Percentiles rank a stretch among this genome's conserved stretches.
Evolutionary conservation across 495 filamentous ascomycete genomes (phyloP).

Genomic region (Massariosphaeria phaeospora): DNA sequence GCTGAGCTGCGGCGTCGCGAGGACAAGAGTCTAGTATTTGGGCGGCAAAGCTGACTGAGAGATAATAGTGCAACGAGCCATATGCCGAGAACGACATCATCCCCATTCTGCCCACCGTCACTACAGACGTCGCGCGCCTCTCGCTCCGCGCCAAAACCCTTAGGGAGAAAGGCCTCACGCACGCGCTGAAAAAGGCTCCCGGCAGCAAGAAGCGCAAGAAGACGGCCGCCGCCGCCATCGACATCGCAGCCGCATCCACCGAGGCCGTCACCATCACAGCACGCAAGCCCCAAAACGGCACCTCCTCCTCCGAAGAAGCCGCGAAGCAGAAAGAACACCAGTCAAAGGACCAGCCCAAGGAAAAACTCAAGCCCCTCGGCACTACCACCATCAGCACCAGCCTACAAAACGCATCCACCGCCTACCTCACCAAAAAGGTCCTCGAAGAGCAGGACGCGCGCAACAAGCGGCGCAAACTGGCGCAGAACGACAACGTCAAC

Average conservation of each 20-base stretch:
- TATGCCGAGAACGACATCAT: slow-evolving; percentile 78
- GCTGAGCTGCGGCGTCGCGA: no score
- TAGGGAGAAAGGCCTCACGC: slow-evolving; percentile 66
- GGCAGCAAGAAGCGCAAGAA: slow-evolving; percentile 69
- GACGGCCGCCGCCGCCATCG: slow-evolving; percentile 40
- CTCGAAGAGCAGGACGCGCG: slow-evolving; percentile 76
- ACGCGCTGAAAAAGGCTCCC: slow-evolving; percentile 78
- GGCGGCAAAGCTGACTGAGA: slow-evolving; percentile 5
- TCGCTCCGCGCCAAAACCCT: slow-evolving; percentile 59
- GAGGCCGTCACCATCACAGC: slow-evolving; percentile 14
- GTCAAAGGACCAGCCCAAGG: not conserved
- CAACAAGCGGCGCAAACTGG: slow-evolving; percentile 72
- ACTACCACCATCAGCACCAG: slow-evolving; percentile 36
- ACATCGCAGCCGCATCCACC: not conserved
- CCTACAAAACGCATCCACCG: slow-evolving; percentile 84
- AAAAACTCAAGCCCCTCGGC: not conserved
- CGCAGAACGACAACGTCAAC: slow-evolving; percentile 62
- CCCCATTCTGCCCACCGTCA: slow-evolving; percentile 67
- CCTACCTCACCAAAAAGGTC: slow-evolving; percentile 76
- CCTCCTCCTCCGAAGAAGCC: slow-evolving; percentile 17
- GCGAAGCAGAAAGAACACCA: slow-evolving; percentile 13
- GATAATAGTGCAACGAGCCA: slow-evolving; percentile 62
- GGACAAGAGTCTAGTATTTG: not conserved
- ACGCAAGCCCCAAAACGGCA: not conserved
- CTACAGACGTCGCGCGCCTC: slow-evolving; percentile 65